phyloP scores from a whole-genome alignment of 2,329 filamentous ascomycete genomes.

The Cordyceps tenuipes region DNA sequence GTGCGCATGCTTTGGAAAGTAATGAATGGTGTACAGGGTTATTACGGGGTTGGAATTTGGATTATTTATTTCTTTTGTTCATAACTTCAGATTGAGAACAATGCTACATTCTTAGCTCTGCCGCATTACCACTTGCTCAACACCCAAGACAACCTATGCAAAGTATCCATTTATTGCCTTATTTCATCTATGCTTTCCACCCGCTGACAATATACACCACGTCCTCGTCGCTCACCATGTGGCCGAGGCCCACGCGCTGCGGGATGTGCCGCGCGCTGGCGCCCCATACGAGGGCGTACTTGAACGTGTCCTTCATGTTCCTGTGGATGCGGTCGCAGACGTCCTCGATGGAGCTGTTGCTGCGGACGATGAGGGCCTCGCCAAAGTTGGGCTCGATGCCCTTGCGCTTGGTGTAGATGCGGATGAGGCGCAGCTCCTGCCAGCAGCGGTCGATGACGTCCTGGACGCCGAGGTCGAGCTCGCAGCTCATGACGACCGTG shows the following conservation, averaged over 20 bases:
- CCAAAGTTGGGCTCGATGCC: conserved; percentile 80
- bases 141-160: not conserved
- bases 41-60: not conserved
- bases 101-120: conserved; percentile 8
- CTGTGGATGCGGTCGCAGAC: conserved; percentile 94
- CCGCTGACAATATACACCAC: conserved; percentile 60
- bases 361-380: conserved; percentile 88
- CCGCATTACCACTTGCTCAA: not conserved
- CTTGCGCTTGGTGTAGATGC: conserved; percentile 96
- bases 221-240: conserved; percentile 65
- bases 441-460: conserved; percentile 94
- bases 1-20: conserved; percentile 8
- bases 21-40: conserved; percentile 1
- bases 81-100: conserved; percentile 7
- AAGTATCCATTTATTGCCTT: conserved; percentile 1
- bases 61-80: conserved; percentile 9
- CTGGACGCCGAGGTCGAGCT: conserved; percentile 84
- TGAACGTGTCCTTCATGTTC: conserved; percentile 95
- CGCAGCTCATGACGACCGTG: conserved; percentile 95
- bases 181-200: conserved; percentile 49
- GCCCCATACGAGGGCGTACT: conserved; percentile 97
- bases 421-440: conserved; percentile 82
- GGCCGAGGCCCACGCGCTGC: conserved; percentile 80
- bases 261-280: conserved; percentile 92
- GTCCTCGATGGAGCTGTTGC: conserved; percentile 84